These are phyloP conservation scores for Theobroma grandiflorum DNA, from an alignment of 441 rosid species.

Conservation along the genomic window DNA sequence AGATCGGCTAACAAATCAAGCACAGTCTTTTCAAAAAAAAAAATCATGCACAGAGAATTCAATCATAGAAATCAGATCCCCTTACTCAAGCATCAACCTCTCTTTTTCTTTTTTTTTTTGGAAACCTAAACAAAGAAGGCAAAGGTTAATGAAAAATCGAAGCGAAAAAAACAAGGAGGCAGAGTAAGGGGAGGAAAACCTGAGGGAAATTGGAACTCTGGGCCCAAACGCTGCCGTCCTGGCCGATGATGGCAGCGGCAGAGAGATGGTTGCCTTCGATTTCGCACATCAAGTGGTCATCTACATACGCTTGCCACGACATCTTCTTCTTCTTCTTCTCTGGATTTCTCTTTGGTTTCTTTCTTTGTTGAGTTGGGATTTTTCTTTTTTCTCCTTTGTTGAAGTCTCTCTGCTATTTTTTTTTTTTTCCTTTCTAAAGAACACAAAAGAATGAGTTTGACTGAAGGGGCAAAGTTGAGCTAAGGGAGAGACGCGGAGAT, in stretches of 20 bases:
- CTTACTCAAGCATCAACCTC: not conserved
- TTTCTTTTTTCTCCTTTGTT: not conserved
- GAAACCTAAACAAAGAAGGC: not conserved
- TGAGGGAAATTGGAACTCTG: constrained; percentile 68
- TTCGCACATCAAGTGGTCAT: constrained; percentile 78
- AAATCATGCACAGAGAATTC: constrained; percentile 5
- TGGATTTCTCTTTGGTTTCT: not conserved
- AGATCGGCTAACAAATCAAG: constrained; percentile 18
- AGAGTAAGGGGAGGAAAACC: constrained; percentile 37
- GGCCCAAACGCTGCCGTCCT: constrained; percentile 83
- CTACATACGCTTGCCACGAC: constrained; percentile 84
- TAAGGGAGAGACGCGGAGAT: constrained; percentile 23
- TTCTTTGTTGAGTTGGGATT: not conserved
- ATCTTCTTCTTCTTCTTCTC: constrained; percentile 45
- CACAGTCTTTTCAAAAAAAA: not conserved
- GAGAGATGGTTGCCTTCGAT: constrained; percentile 65
- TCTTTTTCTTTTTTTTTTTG: not conserved
- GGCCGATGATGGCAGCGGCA: constrained; percentile 75
- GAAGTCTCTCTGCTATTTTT: not conserved
- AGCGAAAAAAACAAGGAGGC: not conserved
- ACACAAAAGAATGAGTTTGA: not conserved
- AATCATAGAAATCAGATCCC: constrained; percentile 12
- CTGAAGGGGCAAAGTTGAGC: constrained; percentile 1
- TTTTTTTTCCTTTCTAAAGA: not conserved
- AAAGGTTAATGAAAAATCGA: not conserved